Base-by-base conservation (phyloP, 495 filamentous ascomycete species). In the Aspergillus ostianus region DNA sequence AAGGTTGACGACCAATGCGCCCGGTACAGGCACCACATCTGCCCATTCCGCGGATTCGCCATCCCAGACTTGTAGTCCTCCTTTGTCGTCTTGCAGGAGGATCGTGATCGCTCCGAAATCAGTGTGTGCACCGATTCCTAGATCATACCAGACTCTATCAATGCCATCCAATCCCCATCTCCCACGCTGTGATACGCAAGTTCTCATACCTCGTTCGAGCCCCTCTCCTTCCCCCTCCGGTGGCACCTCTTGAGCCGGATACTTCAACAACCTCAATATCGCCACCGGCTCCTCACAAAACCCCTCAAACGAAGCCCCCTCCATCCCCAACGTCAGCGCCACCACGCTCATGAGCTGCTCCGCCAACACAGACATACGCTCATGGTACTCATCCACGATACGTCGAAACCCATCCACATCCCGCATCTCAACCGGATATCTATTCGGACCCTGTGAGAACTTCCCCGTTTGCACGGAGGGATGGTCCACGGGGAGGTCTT, bases 71-170 rank as follows among this genome's bases (percentile, higher is more conserved):
- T 81, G 71, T 30, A 82, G 69, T 6, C 80, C 73, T 15, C 70
- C 69, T 29, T 58, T 65, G 7, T 67, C 52, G 57, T 80, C 75
- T 56, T 72, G 69, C 6, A 81, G 65, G 12, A 83, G 70, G 0
- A 83, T 69, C 0, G 80, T 82, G 3, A 82, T 65, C 12, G 67
- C 72, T 18, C 78, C 77, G 67, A 74, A 84, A 64, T 84, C 82
- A 0, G 78, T 83, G 56, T 85, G 82, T 0, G 80, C 82, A 13
- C 80, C 81, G 63, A 66, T 80, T 57, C 56, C 79, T 71, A 54
- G 3, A 20, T 21, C 6, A 17, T 20, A 10, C 20, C 55, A 13
- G 23, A 26, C 23, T 4, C 2, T 26, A 26, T 26, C 23, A 26
- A 26, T 4, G 4, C 23, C 23, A 26, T 26, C 23, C 4, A 26